These are phyloP conservation scores for Candida ortonii DNA, from an alignment of 805 yeast species.

Conservation along the genomic window DNA sequence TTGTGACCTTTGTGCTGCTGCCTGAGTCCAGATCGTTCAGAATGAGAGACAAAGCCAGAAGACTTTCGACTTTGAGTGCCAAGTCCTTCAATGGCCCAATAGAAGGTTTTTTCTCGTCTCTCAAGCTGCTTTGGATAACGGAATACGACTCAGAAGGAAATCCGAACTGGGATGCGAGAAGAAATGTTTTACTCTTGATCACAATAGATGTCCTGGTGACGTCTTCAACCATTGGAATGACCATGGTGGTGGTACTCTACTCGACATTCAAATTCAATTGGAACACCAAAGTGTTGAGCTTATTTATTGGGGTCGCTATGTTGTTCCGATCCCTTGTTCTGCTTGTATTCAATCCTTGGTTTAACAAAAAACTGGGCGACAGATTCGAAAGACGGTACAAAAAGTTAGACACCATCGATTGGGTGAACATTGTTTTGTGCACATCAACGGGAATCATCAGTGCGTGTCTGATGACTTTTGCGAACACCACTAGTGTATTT, in stretches of 20 bases:
- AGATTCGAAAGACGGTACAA: slow-evolving; percentile 34
- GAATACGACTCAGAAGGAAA: slow-evolving; percentile 29
- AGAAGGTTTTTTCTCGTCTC: slow-evolving; percentile 36
- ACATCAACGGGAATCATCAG: slow-evolving; percentile 40
- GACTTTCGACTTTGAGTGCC: slow-evolving; percentile 18
- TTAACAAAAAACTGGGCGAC: slow-evolving; percentile 37
- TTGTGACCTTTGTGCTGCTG: slow-evolving; percentile 39
- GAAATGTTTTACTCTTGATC: slow-evolving; percentile 48
- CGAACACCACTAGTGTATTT: slow-evolving; percentile 31
- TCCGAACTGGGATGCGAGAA: slow-evolving; percentile 35
- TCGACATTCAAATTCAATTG: slow-evolving; percentile 53
- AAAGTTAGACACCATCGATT: slow-evolving; percentile 48
- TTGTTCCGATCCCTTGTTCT: slow-evolving; percentile 47
- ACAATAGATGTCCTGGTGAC: slow-evolving; percentile 43
- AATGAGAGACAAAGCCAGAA: slow-evolving; percentile 52
- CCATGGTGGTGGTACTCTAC: slow-evolving; percentile 46
- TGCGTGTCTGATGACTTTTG: slow-evolving; percentile 33
- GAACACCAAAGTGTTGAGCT: slow-evolving; percentile 53
- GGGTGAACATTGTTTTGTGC: slow-evolving; percentile 27
- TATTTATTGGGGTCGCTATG: slow-evolving; percentile 51
- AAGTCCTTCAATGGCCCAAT: neutral
- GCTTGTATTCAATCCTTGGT: slow-evolving; percentile 50
- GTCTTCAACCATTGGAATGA: slow-evolving; percentile 39
- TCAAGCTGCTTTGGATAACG: slow-evolving; percentile 55
- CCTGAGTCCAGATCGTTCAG: slow-evolving; percentile 64